Conservation (phyloP, 73 alveolate species). For the Symbiodinium pilosum region DNA sequence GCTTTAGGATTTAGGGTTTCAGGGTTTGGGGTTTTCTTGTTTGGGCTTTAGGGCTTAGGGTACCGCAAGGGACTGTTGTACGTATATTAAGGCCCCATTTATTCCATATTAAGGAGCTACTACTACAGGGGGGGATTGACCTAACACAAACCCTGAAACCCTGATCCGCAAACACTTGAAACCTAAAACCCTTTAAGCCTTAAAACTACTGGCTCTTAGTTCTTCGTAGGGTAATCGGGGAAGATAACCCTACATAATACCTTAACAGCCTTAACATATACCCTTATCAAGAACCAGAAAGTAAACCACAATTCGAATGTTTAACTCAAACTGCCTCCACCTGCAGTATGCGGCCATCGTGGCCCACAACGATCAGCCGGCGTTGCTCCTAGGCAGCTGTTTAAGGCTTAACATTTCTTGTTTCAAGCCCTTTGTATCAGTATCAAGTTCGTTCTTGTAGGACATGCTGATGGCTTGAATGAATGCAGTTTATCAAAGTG, state of each 20-base stretch:
- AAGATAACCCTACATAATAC: constrained; percentile 2
- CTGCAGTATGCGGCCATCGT: neutral
- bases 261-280: neutral
- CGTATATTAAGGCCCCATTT: neutral
- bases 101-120: neutral
- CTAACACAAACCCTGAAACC: too few species aligned
- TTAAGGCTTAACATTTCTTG: too few species aligned
- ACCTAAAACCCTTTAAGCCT: too few species aligned
- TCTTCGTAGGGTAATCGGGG: constrained; percentile 60
- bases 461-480: too few species aligned
- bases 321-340: too few species aligned
- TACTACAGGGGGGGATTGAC: too few species aligned
- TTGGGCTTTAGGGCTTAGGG: neutral
- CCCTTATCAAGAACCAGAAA: neutral
- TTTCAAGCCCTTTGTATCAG: too few species aligned
- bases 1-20: neutral
- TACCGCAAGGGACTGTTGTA: constrained; percentile 42
- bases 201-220: too few species aligned
- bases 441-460: too few species aligned
- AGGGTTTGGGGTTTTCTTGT: too few species aligned
- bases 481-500: too few species aligned
- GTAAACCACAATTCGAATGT: neutral
- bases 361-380: neutral
- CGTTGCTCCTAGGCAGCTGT: too few species aligned
- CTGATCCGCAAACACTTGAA: neutral